A percentile compares a stretch with the other conserved stretches of the same genome.
These are phyloP conservation scores for Endotrypanum monterogeii DNA, from an alignment of 208 protist species.

Conservation along the genomic window DNA sequence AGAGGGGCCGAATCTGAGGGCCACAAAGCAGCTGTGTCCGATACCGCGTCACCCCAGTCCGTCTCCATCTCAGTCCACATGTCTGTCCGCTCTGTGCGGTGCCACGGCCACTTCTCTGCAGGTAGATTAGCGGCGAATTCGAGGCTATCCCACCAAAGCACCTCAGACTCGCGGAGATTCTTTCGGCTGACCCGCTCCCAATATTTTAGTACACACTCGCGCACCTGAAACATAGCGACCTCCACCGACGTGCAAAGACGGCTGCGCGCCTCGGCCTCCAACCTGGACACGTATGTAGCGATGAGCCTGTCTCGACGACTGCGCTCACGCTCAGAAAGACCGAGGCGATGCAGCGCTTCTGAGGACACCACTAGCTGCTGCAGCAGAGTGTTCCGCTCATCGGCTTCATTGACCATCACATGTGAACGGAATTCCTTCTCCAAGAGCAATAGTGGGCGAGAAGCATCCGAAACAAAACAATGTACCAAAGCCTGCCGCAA, in stretches of 20 bases:
- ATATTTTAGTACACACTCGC: neutral
- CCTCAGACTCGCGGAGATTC: neutral
- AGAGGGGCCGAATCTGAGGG: neutral
- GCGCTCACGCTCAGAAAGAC: conserved; percentile 9
- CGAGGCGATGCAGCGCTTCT: neutral
- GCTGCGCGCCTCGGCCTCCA: conserved; percentile 7
- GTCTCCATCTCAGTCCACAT: conserved; percentile 8
- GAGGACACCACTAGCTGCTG: neutral
- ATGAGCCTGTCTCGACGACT: neutral
- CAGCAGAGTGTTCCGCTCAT: neutral
- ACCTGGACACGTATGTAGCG: neutral
- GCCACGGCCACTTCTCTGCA: neutral
- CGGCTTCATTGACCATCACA: conserved; percentile 2
- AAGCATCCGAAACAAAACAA: conserved; percentile 14
- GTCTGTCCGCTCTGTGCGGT: neutral
- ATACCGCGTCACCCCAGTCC: conserved; percentile 8
- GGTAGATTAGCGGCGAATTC: neutral
- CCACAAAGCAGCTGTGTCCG: conserved; percentile 4
- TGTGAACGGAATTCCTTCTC: conserved; percentile 17
- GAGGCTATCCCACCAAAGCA: conserved; percentile 2
- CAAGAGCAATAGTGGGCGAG: conserved; percentile 9
- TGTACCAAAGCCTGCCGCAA: conserved; percentile 18
- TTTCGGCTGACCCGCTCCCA: conserved; percentile 3
- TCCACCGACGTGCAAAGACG: conserved; percentile 4
- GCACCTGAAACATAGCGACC: conserved; percentile 1